Conservation (phyloP, 768 basidiomycete species). For the Suillus cothurnatus region DNA sequence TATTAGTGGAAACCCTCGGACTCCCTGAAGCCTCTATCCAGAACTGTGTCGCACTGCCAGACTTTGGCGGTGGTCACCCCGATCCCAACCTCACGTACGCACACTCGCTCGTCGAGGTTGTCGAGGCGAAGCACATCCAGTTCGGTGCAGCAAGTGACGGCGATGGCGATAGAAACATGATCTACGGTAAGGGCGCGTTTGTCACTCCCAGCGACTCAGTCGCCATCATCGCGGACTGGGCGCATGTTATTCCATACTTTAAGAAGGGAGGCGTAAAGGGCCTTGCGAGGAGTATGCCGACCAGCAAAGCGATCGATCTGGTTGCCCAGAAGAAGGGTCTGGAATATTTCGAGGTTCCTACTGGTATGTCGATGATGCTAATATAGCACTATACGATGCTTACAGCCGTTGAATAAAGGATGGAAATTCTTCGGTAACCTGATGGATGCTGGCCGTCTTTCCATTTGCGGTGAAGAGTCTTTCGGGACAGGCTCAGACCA, state of each 20-base stretch:
- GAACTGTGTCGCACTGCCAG: conserved; percentile 88
- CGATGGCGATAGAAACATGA: conserved; percentile 99
- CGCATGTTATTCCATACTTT: conserved; percentile 90
- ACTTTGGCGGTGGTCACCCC: conserved; percentile 97
- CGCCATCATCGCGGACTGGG: conserved; percentile 98
- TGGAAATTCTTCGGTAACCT: conserved; percentile 99
- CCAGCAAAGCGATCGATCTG: conserved; percentile 93
- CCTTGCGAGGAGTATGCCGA: conserved; percentile 96
- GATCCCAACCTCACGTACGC: conserved; percentile 99
- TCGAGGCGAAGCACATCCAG: conserved; percentile 81
- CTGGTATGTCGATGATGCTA: conserved; percentile 53
- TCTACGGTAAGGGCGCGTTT: conserved; percentile 97
- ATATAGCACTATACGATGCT: conserved; percentile 2
- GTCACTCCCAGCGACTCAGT: conserved; percentile 98
- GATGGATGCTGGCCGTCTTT: conserved; percentile 97
- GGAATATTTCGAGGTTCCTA: conserved; percentile 95
- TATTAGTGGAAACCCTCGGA: conserved; percentile 82
- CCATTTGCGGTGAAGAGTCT: conserved; percentile 98
- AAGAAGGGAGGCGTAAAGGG: conserved; percentile 89
- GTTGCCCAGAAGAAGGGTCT: conserved; percentile 93
- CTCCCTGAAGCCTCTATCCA: conserved; percentile 82
- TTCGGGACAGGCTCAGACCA: conserved; percentile 99
- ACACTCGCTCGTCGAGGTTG: conserved; percentile 87
- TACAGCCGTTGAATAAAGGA: conserved; percentile 46
- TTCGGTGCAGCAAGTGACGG: conserved; percentile 98